Conservation (phyloP, 176 grass and related monocot species). For the Aegilops tauschii region DNA sequence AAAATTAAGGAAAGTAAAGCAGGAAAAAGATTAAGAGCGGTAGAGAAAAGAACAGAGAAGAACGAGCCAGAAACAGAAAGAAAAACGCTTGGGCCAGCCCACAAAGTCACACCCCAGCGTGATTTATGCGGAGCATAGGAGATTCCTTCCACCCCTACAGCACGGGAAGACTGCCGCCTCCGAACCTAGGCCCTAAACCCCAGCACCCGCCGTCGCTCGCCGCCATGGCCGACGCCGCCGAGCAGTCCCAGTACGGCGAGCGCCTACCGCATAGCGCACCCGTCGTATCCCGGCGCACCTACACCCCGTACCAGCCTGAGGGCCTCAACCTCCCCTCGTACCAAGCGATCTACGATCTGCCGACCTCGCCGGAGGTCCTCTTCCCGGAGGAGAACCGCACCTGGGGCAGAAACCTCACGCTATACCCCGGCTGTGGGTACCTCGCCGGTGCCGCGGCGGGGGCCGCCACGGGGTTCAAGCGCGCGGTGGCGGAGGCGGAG, state of each 20-base stretch:
- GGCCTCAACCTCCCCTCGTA: constrained; percentile 24
- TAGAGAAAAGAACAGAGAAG: no score
- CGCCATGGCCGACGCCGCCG: constrained; percentile 25
- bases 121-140: background rate
- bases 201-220: background rate
- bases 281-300: constrained; percentile 13
- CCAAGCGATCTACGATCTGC: constrained; percentile 61
- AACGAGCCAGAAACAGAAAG: background rate
- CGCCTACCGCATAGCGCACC: background rate
- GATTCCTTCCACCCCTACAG: background rate
- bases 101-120: background rate
- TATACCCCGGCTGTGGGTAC: constrained; percentile 49
- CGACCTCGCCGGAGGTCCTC: constrained; percentile 75
- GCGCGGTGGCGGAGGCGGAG: constrained; percentile 38
- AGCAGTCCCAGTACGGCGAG: background rate
- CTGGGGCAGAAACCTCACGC: constrained; percentile 61
- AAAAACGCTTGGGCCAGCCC: background rate
- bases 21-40: no score
- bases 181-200: constrained; percentile 23
- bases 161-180: background rate
- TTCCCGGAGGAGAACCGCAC: constrained; percentile 48
- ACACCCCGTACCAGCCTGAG: constrained; percentile 49
- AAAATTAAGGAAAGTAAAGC: no score
- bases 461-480: constrained; percentile 36
- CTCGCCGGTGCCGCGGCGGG: constrained; percentile 38